These are phyloP conservation scores for Leptographium flavum DNA, from an alignment of 2,329 filamentous ascomycete genomes.

Conservation along the genomic window DNA sequence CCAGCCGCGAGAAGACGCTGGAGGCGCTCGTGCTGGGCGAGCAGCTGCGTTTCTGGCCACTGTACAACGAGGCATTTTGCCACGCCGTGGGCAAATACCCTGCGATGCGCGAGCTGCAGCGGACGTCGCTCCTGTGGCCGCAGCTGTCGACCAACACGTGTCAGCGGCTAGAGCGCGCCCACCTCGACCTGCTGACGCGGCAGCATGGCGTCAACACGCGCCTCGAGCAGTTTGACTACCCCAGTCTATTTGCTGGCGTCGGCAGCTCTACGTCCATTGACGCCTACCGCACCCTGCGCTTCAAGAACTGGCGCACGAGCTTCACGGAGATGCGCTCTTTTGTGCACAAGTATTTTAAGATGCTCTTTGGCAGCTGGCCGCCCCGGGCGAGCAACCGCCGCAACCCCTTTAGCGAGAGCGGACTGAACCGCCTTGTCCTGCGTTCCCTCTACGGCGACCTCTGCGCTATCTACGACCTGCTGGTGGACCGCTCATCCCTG, in stretches of 20 bases:
- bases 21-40: conserved; percentile 85
- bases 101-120: conserved; percentile 48
- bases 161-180: conserved; percentile 68
- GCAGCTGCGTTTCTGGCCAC: conserved; percentile 61
- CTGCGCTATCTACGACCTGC: conserved; percentile 71
- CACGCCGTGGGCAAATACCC: conserved; percentile 82
- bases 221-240: conserved; percentile 83
- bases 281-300: conserved; percentile 66
- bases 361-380: conserved; percentile 58
- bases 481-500: conserved; percentile 65
- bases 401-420: conserved; percentile 74
- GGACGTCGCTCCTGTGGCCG: conserved; percentile 44
- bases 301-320: conserved; percentile 67
- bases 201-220: conserved; percentile 56
- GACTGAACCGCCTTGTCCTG: conserved; percentile 72
- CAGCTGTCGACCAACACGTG: conserved; percentile 58
- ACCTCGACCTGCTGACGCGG: conserved; percentile 63
- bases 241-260: conserved; percentile 74
- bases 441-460: conserved; percentile 76
- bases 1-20: conserved; percentile 75
- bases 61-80: conserved; percentile 86
- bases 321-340: conserved; percentile 66
- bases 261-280: conserved; percentile 67
- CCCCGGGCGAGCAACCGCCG: conserved; percentile 87
- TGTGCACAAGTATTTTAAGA: conserved; percentile 51